A percentile compares a stretch with the other conserved stretches of the same genome.
Conservation (phyloP, 2,329 filamentous ascomycete species). For the Lachnellula subtilissima region DNA sequence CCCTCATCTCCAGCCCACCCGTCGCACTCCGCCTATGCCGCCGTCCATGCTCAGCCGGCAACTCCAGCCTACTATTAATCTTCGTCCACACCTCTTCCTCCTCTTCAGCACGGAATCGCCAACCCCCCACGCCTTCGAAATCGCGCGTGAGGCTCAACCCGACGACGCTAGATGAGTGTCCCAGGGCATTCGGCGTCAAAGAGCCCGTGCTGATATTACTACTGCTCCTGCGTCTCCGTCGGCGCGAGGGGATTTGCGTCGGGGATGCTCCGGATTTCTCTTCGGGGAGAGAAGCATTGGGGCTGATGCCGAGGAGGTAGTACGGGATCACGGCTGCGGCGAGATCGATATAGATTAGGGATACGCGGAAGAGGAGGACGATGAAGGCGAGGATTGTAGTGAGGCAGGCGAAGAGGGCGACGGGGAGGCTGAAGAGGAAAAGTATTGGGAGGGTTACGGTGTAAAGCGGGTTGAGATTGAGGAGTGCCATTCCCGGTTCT, state of each 20-base stretch:
- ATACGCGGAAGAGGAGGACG: slow-evolving; percentile 55
- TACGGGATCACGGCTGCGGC: slow-evolving; percentile 52
- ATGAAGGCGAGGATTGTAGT: slow-evolving; percentile 59
- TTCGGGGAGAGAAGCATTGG: background rate
- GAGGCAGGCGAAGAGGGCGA: slow-evolving; percentile 57
- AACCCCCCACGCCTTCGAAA: slow-evolving; percentile 56
- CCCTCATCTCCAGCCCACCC: slow-evolving; percentile 18
- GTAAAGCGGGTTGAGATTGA: slow-evolving; percentile 46
- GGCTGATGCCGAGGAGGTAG: slow-evolving; percentile 38
- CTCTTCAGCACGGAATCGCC: slow-evolving; percentile 41
- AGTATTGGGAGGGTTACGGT: slow-evolving; percentile 57
- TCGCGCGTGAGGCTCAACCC: slow-evolving; percentile 47
- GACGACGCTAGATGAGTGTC: slow-evolving; percentile 29
- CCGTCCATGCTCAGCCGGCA: slow-evolving; percentile 39
- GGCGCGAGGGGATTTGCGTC: slow-evolving; percentile 6
- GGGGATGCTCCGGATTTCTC: background rate
- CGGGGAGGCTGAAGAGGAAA: slow-evolving; percentile 56
- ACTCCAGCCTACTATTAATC: slow-evolving; percentile 48
- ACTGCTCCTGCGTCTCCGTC: slow-evolving; percentile 21
- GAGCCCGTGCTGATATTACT: slow-evolving; percentile 21
- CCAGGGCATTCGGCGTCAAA: slow-evolving; percentile 21
- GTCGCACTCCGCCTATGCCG: slow-evolving; percentile 41
- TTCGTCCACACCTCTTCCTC: slow-evolving; percentile 43
- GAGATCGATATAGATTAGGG: slow-evolving; percentile 60
- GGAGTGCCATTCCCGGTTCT: slow-evolving; percentile 41